Conservation (phyloP, 1,139 yeast species). For the Magnusiomyces suaveolens region DNA sequence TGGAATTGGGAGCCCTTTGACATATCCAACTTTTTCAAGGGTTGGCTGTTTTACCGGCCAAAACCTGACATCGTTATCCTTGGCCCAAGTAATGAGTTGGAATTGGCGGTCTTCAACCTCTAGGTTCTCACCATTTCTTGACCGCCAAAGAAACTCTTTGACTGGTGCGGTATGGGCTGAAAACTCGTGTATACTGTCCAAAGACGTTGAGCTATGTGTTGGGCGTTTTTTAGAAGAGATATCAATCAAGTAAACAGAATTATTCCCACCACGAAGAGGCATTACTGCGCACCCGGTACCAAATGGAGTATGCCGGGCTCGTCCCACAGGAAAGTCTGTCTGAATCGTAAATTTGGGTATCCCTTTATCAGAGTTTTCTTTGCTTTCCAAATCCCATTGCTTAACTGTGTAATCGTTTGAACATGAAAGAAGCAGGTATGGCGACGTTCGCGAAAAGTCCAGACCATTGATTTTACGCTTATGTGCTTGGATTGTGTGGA, state of each 20-base stretch:
- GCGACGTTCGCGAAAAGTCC: slow-evolving; percentile 60
- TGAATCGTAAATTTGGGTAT: slow-evolving; percentile 41
- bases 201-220: slow-evolving; percentile 6
- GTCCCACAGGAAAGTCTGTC: slow-evolving; percentile 76
- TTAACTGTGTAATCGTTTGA: slow-evolving; percentile 84
- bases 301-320: slow-evolving; percentile 83
- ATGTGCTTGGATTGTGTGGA: slow-evolving; percentile 64
- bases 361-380: slow-evolving; percentile 18
- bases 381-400: slow-evolving; percentile 59
- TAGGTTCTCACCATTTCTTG: slow-evolving; percentile 40
- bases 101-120: slow-evolving; percentile 62
- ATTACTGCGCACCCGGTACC: slow-evolving; percentile 85
- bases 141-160: slow-evolving; percentile 81
- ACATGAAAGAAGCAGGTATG: slow-evolving; percentile 59
- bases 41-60: slow-evolving; percentile 66
- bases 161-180: slow-evolving; percentile 79
- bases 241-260: slow-evolving; percentile 60
- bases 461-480: slow-evolving; percentile 77
- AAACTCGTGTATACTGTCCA: slow-evolving; percentile 54
- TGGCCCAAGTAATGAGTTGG: slow-evolving; percentile 89
- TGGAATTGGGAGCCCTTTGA: slow-evolving; percentile 34
- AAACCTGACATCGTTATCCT: slow-evolving; percentile 71
- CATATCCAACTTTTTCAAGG: slow-evolving; percentile 51
- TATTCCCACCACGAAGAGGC: slow-evolving; percentile 82
- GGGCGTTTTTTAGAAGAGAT: slow-evolving; percentile 17